phyloP scores from a whole-genome alignment of 2,329 filamentous ascomycete species.

The Dactylellina leptospora region DNA sequence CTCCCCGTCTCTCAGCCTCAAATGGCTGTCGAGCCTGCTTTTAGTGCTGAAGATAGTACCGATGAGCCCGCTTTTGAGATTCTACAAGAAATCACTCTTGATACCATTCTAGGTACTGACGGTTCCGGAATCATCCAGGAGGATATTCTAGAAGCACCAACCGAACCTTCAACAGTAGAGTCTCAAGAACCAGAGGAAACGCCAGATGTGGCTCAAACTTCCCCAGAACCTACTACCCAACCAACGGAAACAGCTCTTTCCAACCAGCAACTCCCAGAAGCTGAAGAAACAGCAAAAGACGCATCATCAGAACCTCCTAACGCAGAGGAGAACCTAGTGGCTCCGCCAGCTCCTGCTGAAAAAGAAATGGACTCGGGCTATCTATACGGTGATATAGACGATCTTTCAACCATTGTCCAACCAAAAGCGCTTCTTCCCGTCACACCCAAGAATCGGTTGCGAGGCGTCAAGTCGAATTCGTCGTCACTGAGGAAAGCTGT shows the following conservation, averaged over 20 bases:
- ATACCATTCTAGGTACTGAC: not conserved
- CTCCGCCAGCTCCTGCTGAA: not conserved
- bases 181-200: slow-evolving; percentile 9
- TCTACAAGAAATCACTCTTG: not conserved
- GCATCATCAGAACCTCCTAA: not conserved
- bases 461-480: slow-evolving; percentile 13
- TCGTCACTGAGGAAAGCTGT: slow-evolving; percentile 18
- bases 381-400: slow-evolving; percentile 46
- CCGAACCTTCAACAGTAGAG: not conserved
- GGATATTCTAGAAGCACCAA: not conserved
- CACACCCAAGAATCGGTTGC: slow-evolving; percentile 38
- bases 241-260: not conserved
- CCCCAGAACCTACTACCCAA: not conserved
- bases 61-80: not conserved
- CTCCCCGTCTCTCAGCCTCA: not conserved
- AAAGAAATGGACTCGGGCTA: slow-evolving; percentile 7
- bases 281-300: not conserved
- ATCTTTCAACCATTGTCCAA: slow-evolving; percentile 29
- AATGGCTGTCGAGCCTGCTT: not conserved
- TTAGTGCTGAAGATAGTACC: not conserved
- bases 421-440: slow-evolving; percentile 25
- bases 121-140: not conserved
- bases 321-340: not conserved
- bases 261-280: not conserved
- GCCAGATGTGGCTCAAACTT: not conserved